Percentiles rank a stretch among this genome's conserved stretches.
These are phyloP conservation scores for Cicer cuneatum DNA, from an alignment of 306 rosid species.

Conservation along the genomic window DNA sequence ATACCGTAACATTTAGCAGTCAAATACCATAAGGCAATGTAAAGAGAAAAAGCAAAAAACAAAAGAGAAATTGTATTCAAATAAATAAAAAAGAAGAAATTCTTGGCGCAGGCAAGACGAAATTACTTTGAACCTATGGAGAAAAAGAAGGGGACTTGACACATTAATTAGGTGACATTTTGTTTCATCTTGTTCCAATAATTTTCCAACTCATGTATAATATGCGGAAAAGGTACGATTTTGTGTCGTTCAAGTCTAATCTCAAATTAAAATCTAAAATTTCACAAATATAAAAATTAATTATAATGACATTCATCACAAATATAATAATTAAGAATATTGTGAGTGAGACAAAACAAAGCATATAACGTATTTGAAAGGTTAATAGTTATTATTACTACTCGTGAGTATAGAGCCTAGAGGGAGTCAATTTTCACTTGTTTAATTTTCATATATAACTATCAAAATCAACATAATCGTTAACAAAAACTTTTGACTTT, in stretches of 20 bases:
- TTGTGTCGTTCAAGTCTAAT: too few species aligned
- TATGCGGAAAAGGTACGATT: too few species aligned
- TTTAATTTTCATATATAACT: not conserved
- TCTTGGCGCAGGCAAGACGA: slow-evolving; percentile 35
- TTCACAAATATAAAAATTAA: too few species aligned
- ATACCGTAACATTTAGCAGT: not conserved
- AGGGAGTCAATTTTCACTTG: slow-evolving; percentile 44
- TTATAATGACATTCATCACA: not conserved
- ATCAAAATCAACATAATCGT: slow-evolving; percentile 22
- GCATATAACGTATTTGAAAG: slow-evolving; percentile 45
- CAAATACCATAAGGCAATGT: not conserved
- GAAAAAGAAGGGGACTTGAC: slow-evolving; percentile 30
- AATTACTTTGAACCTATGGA: slow-evolving; percentile 47
- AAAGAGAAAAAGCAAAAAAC: not conserved
- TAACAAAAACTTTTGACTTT: slow-evolving; percentile 38
- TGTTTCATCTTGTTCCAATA: slow-evolving; percentile 6
- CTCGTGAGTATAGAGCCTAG: slow-evolving; percentile 38
- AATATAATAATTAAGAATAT: not conserved
- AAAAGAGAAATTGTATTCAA: too few species aligned
- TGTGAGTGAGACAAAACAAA: not conserved
- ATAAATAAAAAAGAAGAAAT: not conserved
- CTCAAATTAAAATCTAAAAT: too few species aligned
- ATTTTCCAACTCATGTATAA: slow-evolving; percentile 26
- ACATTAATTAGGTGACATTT: not conserved
- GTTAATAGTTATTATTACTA: not conserved